phyloP scores from a whole-genome alignment of 192 early-diverging fungal species.

The Dissophora globulifera region DNA sequence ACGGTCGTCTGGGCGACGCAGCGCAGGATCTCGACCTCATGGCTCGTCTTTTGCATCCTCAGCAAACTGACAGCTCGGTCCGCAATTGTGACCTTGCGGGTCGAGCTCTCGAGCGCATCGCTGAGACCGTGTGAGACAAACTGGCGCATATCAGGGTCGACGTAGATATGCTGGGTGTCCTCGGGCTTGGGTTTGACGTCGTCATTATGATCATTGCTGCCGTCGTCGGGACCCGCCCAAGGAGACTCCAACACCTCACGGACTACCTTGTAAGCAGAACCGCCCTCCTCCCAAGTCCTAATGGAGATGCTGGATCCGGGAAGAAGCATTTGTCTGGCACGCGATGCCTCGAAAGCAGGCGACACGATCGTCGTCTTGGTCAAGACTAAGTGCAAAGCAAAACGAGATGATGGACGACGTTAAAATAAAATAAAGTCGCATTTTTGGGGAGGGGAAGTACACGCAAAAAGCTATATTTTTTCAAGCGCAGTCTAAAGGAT shows the following conservation, averaged over 20 bases:
- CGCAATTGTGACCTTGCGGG: slow-evolving; percentile 34
- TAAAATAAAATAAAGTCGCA: no score
- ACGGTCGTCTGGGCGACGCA: slow-evolving; percentile 58
- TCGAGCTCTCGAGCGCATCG: slow-evolving; percentile 27
- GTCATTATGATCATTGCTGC: not conserved
- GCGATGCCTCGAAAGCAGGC: slow-evolving; percentile 61
- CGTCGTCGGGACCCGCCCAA: slow-evolving; percentile 15
- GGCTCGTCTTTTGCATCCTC: slow-evolving; percentile 56
- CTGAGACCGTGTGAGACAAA: slow-evolving; percentile 57
- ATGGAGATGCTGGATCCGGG: slow-evolving; percentile 37
- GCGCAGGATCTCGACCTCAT: slow-evolving; percentile 60
- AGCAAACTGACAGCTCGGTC: slow-evolving; percentile 41
- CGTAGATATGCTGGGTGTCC: slow-evolving; percentile 30
- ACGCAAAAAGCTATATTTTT: not conserved
- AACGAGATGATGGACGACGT: no score
- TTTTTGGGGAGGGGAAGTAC: no score
- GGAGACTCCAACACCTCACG: slow-evolving; percentile 26
- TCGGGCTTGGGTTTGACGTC: slow-evolving; percentile 18
- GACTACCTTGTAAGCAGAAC: slow-evolving; percentile 57
- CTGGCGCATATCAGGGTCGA: slow-evolving; percentile 57
- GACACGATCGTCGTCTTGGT: slow-evolving; percentile 57
- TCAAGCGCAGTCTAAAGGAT: no score
- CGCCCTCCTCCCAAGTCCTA: slow-evolving; percentile 59
- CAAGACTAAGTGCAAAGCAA: slow-evolving; percentile 22
- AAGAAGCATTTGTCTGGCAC: slow-evolving; percentile 47